Evolutionary conservation across 495 filamentous ascomycete species (phyloP).

Genomic region (Neurospora pannonica): DNA sequence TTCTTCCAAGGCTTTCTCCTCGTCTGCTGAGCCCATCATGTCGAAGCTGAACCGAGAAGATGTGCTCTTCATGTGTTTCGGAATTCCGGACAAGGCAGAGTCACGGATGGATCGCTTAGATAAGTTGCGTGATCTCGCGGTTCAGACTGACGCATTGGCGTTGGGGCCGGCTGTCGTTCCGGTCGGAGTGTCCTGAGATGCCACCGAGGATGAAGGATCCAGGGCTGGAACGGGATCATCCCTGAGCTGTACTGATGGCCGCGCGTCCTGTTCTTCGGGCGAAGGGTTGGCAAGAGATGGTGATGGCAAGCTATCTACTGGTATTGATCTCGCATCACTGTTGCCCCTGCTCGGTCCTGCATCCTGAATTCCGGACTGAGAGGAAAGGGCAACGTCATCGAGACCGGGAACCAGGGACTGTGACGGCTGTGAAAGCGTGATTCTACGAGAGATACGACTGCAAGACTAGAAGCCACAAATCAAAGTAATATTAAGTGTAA

Average conservation of each 20-base stretch:
- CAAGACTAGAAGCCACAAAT: no score
- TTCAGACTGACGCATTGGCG: constrained; percentile 17
- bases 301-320: not conserved
- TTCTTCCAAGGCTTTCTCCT: constrained; percentile 80
- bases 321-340: not conserved
- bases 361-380: not conserved
- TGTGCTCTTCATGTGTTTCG: constrained; percentile 75
- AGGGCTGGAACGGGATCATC: constrained; percentile 19
- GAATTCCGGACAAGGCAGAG: constrained; percentile 42
- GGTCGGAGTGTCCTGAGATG: constrained; percentile 21
- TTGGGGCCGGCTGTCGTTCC: constrained; percentile 4
- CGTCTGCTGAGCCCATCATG: constrained; percentile 69
- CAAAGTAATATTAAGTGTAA: no score
- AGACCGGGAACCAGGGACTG: not conserved
- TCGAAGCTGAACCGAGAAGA: constrained; percentile 90
- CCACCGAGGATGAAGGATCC: constrained; percentile 19
- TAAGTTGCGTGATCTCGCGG: constrained; percentile 20
- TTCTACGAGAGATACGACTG: no score
- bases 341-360: not conserved
- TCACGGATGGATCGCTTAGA: constrained; percentile 32
- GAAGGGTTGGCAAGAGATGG: constrained; percentile 1
- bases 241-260: constrained; percentile 29
- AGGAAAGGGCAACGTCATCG: not conserved
- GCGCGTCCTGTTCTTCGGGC: constrained; percentile 6
- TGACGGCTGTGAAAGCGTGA: no score